phyloP scores from a whole-genome alignment of 1,284 basidiomycete genomes.

The Marasmius fiardii region DNA sequence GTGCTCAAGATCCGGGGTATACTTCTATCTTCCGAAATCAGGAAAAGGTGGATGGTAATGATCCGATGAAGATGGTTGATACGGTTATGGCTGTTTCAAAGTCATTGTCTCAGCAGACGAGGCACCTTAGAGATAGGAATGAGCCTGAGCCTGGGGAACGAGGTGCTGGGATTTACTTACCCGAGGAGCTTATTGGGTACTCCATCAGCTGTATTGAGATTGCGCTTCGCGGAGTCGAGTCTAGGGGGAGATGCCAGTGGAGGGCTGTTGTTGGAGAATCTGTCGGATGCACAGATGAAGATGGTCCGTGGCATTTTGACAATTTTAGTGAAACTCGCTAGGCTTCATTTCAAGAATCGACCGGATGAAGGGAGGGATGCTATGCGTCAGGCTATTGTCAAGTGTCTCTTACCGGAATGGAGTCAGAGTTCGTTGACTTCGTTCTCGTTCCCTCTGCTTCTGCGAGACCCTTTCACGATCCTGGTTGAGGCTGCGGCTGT shows the following conservation, averaged over 20 bases:
- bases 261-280: constrained; percentile 63
- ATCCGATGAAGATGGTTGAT: constrained; percentile 73
- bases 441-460: constrained; percentile 75
- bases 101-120: constrained; percentile 68
- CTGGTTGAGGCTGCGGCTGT: constrained; percentile 87
- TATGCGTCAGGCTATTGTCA: constrained; percentile 82
- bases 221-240: constrained; percentile 66
- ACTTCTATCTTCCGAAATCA: constrained; percentile 48
- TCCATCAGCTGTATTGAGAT: constrained; percentile 84
- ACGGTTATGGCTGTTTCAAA: constrained; percentile 70
- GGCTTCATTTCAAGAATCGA: constrained; percentile 62
- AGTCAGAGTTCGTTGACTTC: constrained; percentile 75
- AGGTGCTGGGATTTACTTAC: constrained; percentile 80
- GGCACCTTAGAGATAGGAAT: constrained; percentile 69
- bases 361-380: constrained; percentile 70
- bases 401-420: constrained; percentile 86
- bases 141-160: constrained; percentile 72
- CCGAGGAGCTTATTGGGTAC: constrained; percentile 89
- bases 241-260: constrained; percentile 27
- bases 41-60: constrained; percentile 47
- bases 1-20: constrained; percentile 72
- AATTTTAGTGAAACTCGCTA: constrained; percentile 66
- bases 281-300: constrained; percentile 75
- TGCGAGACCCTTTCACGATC: constrained; percentile 85
- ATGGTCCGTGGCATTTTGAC: constrained; percentile 76